phyloP scores from a whole-genome alignment of 257 asterid genomes.

The Haberlea rhodopensis region DNA sequence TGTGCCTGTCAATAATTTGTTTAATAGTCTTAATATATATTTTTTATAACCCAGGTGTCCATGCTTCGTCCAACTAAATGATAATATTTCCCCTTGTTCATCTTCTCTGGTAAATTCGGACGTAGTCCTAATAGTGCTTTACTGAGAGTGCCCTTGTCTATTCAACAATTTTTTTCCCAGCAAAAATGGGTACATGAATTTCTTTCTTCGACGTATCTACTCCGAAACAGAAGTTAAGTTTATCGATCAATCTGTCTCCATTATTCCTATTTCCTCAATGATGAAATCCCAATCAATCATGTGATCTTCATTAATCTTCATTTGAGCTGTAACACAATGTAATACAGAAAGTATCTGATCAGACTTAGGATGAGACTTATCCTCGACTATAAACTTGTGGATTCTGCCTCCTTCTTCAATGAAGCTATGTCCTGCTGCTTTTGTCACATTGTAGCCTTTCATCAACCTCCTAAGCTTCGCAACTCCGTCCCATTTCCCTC shows the following conservation, averaged over 20 bases:
- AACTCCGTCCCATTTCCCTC: conserved; percentile 68
- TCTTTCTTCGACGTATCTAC: too few relatives aligned
- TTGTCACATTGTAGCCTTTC: conserved; percentile 58
- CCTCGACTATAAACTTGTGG: conserved; percentile 75
- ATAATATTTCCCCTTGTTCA: too few relatives aligned
- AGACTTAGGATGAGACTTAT: conserved; percentile 56
- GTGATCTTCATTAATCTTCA: conserved; percentile 31
- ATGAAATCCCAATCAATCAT: conserved; percentile 29
- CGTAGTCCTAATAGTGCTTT: too few relatives aligned
- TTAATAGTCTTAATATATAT: too few relatives aligned
- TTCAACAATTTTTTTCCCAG: too few relatives aligned
- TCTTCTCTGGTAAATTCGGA: too few relatives aligned
- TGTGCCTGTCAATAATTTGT: too few relatives aligned
- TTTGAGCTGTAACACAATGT: conserved; percentile 41
- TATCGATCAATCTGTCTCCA: conserved; percentile 7
- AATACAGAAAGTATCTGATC: conserved; percentile 45
- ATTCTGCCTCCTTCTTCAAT: conserved; percentile 73
- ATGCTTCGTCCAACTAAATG: too few relatives aligned
- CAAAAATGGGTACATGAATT: too few relatives aligned
- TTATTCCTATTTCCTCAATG: conserved; percentile 26
- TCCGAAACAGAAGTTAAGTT: too few relatives aligned
- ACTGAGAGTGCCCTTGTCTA: too few relatives aligned
- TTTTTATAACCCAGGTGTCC: too few relatives aligned
- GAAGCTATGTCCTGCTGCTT: conserved; percentile 80
- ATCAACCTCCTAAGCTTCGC: conserved; percentile 65